These are phyloP conservation scores for Coniochaeta hoffmannii DNA, from an alignment of 2,329 filamentous ascomycete genomes.

Conservation along the genomic window DNA sequence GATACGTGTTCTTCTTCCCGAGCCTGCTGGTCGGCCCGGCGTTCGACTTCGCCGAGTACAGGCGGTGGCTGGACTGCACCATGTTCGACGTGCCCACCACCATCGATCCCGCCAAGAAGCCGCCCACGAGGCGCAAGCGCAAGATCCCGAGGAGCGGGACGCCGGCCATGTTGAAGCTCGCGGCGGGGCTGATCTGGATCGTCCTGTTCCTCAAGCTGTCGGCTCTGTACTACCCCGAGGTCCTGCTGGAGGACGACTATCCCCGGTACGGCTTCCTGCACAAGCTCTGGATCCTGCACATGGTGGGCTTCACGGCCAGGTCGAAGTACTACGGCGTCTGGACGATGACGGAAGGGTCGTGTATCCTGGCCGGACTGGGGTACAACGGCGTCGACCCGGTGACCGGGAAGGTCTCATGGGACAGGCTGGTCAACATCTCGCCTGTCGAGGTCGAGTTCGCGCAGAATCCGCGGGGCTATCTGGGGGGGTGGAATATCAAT, in stretches of 20 bases:
- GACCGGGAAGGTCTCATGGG: slow-evolving; percentile 82
- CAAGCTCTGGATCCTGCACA: slow-evolving; percentile 73
- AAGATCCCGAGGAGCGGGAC: slow-evolving; percentile 87
- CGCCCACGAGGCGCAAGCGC: slow-evolving; percentile 80
- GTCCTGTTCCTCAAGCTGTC: slow-evolving; percentile 67
- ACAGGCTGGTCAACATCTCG: slow-evolving; percentile 83
- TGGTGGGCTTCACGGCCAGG: slow-evolving; percentile 73
- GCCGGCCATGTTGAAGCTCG: slow-evolving; percentile 72
- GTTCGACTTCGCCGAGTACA: slow-evolving; percentile 92
- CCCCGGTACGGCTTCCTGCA: slow-evolving; percentile 60
- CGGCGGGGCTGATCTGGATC: slow-evolving; percentile 71
- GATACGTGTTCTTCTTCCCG: slow-evolving; percentile 94
- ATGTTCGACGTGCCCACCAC: slow-evolving; percentile 86
- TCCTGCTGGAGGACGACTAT: slow-evolving; percentile 60
- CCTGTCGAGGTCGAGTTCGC: slow-evolving; percentile 80
- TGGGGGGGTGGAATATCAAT: slow-evolving; percentile 97
- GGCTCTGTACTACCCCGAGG: slow-evolving; percentile 54
- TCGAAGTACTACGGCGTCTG: slow-evolving; percentile 97
- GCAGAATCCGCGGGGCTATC: slow-evolving; percentile 86
- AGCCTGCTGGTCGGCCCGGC: slow-evolving; percentile 82
- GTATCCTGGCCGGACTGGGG: slow-evolving; percentile 86
- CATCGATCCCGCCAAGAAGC: slow-evolving; percentile 77
- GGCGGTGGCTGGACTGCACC: slow-evolving; percentile 82
- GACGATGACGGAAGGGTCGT: slow-evolving; percentile 87
- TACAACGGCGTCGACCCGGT: slow-evolving; percentile 87